Conservation (phyloP, 441 rosid species). For the Croton laevigatus region DNA sequence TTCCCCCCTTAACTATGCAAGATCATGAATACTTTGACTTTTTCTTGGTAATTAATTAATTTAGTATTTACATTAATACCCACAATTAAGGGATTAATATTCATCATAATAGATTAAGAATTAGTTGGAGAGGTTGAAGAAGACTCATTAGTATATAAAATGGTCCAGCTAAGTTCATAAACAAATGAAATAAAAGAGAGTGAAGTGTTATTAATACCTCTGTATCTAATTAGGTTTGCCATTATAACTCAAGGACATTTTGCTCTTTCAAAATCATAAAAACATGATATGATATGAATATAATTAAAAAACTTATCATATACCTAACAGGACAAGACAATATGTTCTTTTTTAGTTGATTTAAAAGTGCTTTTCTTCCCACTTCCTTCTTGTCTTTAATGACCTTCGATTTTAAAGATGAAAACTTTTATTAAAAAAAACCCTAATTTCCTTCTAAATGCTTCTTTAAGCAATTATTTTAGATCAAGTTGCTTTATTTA, state of each 20-base stretch:
- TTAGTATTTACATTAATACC: too few species aligned
- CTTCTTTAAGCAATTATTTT: not conserved
- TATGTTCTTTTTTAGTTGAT: slow-evolving; percentile 11
- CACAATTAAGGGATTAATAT: not conserved
- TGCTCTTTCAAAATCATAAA: too few species aligned
- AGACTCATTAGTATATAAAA: slow-evolving; percentile 18
- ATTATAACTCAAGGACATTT: not conserved
- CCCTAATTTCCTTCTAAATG: slow-evolving; percentile 29
- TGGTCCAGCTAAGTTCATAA: slow-evolving; percentile 19
- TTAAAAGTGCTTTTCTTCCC: slow-evolving; percentile 16
- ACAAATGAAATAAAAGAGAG: not conserved
- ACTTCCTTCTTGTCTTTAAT: slow-evolving; percentile 12
- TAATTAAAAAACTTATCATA: too few species aligned
- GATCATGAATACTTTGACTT: slow-evolving; percentile 11
- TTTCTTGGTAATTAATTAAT: not conserved
- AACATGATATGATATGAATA: too few species aligned
- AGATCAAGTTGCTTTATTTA: not conserved
- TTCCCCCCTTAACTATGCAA: slow-evolving; percentile 27
- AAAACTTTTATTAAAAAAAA: slow-evolving; percentile 12
- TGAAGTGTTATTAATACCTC: not conserved
- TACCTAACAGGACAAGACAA: slow-evolving; percentile 24
- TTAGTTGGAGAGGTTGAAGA: slow-evolving; percentile 12
- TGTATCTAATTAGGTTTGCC: not conserved
- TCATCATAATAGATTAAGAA: not conserved
- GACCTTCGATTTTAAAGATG: not conserved